Evolutionary conservation across 257 asterid genomes (phyloP).

Genomic region (Solanum corneliomulleri): DNA sequence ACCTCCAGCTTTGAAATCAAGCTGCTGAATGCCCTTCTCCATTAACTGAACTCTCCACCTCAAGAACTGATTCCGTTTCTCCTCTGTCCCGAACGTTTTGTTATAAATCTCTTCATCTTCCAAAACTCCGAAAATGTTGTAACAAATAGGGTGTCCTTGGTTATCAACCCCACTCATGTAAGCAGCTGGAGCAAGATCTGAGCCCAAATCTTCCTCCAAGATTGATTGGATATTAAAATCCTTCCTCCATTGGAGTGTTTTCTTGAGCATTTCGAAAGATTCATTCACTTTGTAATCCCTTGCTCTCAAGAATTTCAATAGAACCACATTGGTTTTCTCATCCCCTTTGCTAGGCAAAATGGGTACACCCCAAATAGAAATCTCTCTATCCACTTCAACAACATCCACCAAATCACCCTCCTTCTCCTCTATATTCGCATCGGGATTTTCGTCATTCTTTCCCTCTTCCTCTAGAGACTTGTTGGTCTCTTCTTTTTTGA

Average conservation of each 20-base stretch:
- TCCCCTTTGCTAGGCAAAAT: conserved; percentile 49
- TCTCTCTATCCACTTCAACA: conserved; percentile 14
- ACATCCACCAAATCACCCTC: background rate
- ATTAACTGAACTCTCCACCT: conserved; percentile 77
- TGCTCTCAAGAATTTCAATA: conserved; percentile 63
- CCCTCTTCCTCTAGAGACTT: background rate
- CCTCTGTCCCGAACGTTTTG: conserved; percentile 43
- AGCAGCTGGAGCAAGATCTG: conserved; percentile 41
- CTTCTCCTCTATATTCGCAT: background rate
- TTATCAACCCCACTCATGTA: conserved; percentile 57
- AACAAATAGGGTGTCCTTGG: conserved; percentile 69
- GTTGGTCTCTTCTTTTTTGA: conserved; percentile 18
- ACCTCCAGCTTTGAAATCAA: conserved; percentile 52
- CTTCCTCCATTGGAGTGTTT: conserved; percentile 67
- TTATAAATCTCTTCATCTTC: conserved; percentile 36
- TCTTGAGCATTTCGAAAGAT: conserved; percentile 54
- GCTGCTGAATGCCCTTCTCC: conserved; percentile 63
- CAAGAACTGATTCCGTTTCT: conserved; percentile 52
- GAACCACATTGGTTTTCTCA: conserved; percentile 47
- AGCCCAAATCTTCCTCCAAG: conserved; percentile 42
- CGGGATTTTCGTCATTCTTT: background rate
- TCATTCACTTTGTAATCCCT: conserved; percentile 64
- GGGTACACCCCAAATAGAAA: conserved; percentile 71
- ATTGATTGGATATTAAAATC: conserved; percentile 43
- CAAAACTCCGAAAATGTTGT: conserved; percentile 58